Conservation (phyloP, 2,329 filamentous ascomycete species). For the Phyllosticta paracitricarpa region DNA sequence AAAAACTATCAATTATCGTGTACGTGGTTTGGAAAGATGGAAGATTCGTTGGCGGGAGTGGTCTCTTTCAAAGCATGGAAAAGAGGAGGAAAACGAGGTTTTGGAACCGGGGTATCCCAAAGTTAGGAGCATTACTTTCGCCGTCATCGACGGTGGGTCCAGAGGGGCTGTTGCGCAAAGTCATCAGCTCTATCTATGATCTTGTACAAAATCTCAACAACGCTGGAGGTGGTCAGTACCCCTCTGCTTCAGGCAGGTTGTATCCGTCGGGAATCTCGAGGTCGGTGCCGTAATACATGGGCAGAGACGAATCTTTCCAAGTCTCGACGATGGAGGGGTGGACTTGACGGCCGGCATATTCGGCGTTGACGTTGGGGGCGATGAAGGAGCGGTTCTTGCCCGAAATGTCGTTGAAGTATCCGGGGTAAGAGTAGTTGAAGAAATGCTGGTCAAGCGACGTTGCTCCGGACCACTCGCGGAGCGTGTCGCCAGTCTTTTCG, state of each 20-base stretch:
- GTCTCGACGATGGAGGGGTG: constrained; percentile 16
- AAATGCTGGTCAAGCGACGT: constrained; percentile 22
- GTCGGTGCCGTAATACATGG: constrained; percentile 20
- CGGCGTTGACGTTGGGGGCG: constrained; percentile 19
- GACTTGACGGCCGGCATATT: constrained; percentile 21
- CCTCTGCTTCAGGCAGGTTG: constrained; percentile 19
- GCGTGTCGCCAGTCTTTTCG: constrained; percentile 24
- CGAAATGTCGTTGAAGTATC: constrained; percentile 22
- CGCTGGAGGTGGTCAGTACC: constrained; percentile 7
- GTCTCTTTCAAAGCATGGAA: not conserved
- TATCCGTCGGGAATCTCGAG: constrained; percentile 26
- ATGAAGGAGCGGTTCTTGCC: constrained; percentile 17
- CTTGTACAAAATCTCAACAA: not conserved
- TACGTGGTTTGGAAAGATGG: no score
- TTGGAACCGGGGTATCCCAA: not conserved
- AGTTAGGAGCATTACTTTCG: not conserved
- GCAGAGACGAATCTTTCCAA: constrained; percentile 17
- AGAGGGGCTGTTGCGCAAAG: not conserved
- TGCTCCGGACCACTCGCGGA: constrained; percentile 14
- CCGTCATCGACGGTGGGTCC: not conserved
- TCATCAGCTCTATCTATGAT: not conserved
- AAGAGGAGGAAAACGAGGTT: not conserved
- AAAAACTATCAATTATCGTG: no score
- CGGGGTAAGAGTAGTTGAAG: constrained; percentile 24
- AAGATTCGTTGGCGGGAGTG: not conserved